phyloP scores from a whole-genome alignment of 176 grass and related monocot species.

The Bromus sterilis region DNA sequence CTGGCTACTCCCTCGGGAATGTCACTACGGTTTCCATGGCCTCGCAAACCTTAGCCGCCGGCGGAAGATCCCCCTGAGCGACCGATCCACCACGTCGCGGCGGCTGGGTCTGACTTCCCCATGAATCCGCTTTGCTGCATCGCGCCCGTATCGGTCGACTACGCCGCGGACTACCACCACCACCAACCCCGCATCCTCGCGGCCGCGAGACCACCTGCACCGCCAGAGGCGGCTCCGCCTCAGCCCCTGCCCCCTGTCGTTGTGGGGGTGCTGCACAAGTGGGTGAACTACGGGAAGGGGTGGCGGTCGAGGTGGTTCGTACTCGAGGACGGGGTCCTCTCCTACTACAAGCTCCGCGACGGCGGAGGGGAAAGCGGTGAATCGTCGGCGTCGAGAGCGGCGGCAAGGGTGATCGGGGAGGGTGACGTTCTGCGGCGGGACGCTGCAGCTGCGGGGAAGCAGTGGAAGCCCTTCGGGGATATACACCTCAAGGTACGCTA shows the following conservation, averaged over 20 bases:
- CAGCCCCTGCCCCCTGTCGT: background rate
- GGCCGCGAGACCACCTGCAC: background rate
- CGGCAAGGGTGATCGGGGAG: constrained; percentile 74
- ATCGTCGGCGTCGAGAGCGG: background rate
- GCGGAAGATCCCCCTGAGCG: background rate
- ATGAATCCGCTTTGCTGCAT: constrained; percentile 94
- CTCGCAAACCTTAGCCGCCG: constrained; percentile 17
- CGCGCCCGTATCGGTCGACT: constrained; percentile 73
- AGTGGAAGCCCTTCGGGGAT: constrained; percentile 86
- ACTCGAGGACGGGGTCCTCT: constrained; percentile 77
- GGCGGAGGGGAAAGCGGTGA: constrained; percentile 26
- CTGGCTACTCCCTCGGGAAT: background rate
- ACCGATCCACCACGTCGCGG: background rate
- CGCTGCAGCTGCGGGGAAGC: constrained; percentile 35
- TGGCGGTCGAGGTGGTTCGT: constrained; percentile 88
- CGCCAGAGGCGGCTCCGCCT: background rate
- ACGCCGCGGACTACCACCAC: constrained; percentile 17
- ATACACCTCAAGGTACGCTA: constrained; percentile 87
- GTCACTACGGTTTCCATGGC: constrained; percentile 22
- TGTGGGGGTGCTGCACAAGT: constrained; percentile 78
- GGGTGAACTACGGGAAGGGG: constrained; percentile 96
- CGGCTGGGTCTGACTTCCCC: background rate
- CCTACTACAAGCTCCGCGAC: constrained; percentile 83
- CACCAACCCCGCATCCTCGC: constrained; percentile 22
- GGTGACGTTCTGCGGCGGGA: constrained; percentile 13